phyloP scores from a whole-genome alignment of 2,329 filamentous ascomycete species.

The Endoconidiophora laricicola region DNA sequence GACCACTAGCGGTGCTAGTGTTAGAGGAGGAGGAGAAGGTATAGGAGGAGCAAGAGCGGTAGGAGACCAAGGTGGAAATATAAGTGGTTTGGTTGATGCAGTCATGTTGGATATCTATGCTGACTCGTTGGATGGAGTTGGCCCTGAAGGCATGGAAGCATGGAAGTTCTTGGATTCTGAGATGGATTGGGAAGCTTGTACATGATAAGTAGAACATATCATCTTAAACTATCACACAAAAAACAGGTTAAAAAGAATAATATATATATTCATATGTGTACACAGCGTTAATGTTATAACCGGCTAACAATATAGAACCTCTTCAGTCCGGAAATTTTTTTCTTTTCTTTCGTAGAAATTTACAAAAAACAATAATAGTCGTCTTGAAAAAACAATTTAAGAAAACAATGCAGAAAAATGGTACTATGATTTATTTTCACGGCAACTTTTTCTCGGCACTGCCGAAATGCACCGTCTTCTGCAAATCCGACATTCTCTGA shows the following conservation, averaged over 20 bases:
- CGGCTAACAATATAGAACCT: too few relatives aligned
- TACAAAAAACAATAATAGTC: too few relatives aligned
- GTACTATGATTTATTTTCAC: not conserved
- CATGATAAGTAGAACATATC: too few relatives aligned
- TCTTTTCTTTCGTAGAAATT: too few relatives aligned
- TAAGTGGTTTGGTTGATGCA: not conserved
- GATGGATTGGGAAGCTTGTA: conserved; percentile 37
- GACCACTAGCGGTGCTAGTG: too few relatives aligned
- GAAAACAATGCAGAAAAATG: too few relatives aligned
- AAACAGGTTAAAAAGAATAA: too few relatives aligned
- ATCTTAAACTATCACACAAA: too few relatives aligned
- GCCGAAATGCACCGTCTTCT: conserved; percentile 11
- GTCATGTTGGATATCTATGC: conserved; percentile 17
- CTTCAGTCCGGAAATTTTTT: too few relatives aligned
- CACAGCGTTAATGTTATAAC: too few relatives aligned
- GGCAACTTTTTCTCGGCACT: conserved; percentile 7
- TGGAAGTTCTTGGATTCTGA: conserved; percentile 43
- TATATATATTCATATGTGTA: too few relatives aligned
- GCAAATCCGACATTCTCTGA: conserved; percentile 10
- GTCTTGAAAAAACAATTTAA: too few relatives aligned
- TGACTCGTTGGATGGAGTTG: not conserved
- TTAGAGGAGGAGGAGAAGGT: conserved; percentile 11
- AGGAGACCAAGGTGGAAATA: not conserved
- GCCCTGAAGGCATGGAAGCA: conserved; percentile 16
- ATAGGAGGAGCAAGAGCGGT: not conserved